Base-by-base conservation (phyloP, 1,284 basidiomycete genomes). In the Apiotrichum brassicae region DNA sequence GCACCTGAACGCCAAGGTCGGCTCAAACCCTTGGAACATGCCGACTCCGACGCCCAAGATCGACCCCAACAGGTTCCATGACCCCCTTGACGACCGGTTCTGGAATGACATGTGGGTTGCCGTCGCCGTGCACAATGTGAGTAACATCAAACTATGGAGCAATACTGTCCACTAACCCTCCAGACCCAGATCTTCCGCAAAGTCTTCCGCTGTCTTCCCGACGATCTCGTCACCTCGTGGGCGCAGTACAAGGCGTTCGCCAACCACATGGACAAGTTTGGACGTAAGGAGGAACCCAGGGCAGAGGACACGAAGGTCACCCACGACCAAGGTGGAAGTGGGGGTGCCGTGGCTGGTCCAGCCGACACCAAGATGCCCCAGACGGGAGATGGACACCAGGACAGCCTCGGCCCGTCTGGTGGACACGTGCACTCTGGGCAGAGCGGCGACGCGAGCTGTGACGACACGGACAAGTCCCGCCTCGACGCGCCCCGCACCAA, bases 141-240 rank as follows among this genome's bases (percentile, higher is more conserved):
- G 40, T 42, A 9, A 14, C 23, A 12, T 24, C 25, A 20, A 5
- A 8, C 25, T 12, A 16, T 7, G 39, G 18, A n/a, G n/a, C n/a
- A 12, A 26, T 23, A 4, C 14, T 3, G 26, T 9, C 1, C 3
- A 19, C 39, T 40, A 20, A 40, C 39, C 5, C n/a, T 19, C n/a
- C 19, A 42, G 40, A 97, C 92, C 53, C 87, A 93, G 68, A 89
- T 94, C 56, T 94, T 82, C 75, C 83, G 90, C 49, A 92, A 87
- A 68, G 90, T 95, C 1, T 97, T 97, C 76, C 84, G 90, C 63
- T 85, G 86, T 42, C 77, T 91, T 58, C 92, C 92, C 4, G 92
- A 95, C 67, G 91, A 97, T 68, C 76, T 84, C 14, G 82, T 95
- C 46, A 86, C 85, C 1, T 92, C 90, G 0, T 97, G 92, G 93